Base-by-base conservation (phyloP, 805 yeast species). In the Metschnikowia kofuensis region DNA sequence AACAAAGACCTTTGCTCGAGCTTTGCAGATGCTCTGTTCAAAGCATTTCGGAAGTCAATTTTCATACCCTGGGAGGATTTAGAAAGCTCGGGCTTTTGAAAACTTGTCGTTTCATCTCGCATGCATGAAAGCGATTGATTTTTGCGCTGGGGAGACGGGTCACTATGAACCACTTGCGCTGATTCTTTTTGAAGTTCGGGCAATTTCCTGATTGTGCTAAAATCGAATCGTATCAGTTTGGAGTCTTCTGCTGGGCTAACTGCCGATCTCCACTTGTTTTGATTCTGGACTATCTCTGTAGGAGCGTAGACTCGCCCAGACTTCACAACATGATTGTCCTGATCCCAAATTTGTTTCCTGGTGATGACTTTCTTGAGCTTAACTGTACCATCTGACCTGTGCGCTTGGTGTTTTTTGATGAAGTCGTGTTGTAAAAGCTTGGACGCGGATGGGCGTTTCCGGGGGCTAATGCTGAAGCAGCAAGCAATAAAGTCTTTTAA, bases 281-380 rank as follows among this genome's bases (percentile, higher is more conserved):
- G 74, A 51, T 69, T 65, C n/a, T 59, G 43, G 2, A 58, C 60
- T 7, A 69, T 51, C 45, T 69, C 75, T 1, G 76, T 72, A 2
- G 76, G 74, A 4, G 67, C 61, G 45, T 70, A 71, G 45, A 64
- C 65, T 35, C 67, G 63, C 27, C 65, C 68, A 7, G 59, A 57
- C 45, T 65, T 62, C 11, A 56, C 34, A 10, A 65, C 57, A 53
- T 67, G 71, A 50, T 72, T 64, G 2, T 68, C 73, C 48, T 68
- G 70, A 54, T 71, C 74, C 75, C 76, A 71, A 28, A 63, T 48
- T 37, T 62, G 64, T 48, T 70, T 73, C 12, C 61, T 60, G 1
- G 74, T 67, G 28, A 72, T 68, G 14, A 72, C 54, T 39, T 59
- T 52, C 43, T 67, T 66, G 15, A 72, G 45, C 27, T 64, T 64